phyloP scores from a whole-genome alignment of 352 stramenopile species.

The Phytophthora pisi region DNA sequence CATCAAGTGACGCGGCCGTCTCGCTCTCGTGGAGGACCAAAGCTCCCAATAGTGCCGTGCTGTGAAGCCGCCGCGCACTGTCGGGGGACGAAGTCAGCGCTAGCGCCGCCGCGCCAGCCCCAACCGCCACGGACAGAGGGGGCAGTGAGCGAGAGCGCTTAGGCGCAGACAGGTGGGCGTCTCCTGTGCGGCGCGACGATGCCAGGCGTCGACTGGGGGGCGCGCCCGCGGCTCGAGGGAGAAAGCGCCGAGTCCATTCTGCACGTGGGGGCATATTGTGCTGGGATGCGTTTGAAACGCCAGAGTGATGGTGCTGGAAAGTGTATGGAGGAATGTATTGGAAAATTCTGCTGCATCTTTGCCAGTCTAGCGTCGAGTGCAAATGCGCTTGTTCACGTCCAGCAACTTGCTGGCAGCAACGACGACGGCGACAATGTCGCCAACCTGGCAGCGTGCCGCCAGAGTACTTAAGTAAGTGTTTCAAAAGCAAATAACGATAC shows the following conservation, averaged over 20 bases:
- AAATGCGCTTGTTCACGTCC: too few relatives aligned
- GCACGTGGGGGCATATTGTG: slow-evolving; percentile 8
- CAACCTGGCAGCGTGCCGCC: too few relatives aligned
- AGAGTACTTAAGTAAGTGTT: too few relatives aligned
- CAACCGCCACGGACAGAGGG: slow-evolving; percentile 23
- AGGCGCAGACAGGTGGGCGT: background rate
- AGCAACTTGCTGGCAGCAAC: too few relatives aligned
- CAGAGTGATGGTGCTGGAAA: slow-evolving; percentile 19
- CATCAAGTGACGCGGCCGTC: slow-evolving; percentile 11
- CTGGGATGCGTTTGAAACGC: background rate
- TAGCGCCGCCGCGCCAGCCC: slow-evolving; percentile 18
- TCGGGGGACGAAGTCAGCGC: slow-evolving; percentile 18
- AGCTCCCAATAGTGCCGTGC: slow-evolving; percentile 35
- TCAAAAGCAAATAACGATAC: too few relatives aligned
- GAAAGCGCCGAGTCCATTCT: slow-evolving; percentile 20
- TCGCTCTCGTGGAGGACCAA: slow-evolving; percentile 35
- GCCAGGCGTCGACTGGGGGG: slow-evolving; percentile 6
- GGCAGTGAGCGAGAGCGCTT: slow-evolving; percentile 25
- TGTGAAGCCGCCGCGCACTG: slow-evolving; percentile 22
- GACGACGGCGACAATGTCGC: too few relatives aligned
- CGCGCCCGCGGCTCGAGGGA: slow-evolving; percentile 3
- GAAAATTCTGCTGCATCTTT: too few relatives aligned
- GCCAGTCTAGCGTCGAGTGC: too few relatives aligned
- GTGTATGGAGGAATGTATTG: too few relatives aligned
- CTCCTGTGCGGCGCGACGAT: background rate